These are phyloP conservation scores for Xylariaceae sp. DNA, from an alignment of 2,329 filamentous ascomycete genomes.

Conservation along the genomic window DNA sequence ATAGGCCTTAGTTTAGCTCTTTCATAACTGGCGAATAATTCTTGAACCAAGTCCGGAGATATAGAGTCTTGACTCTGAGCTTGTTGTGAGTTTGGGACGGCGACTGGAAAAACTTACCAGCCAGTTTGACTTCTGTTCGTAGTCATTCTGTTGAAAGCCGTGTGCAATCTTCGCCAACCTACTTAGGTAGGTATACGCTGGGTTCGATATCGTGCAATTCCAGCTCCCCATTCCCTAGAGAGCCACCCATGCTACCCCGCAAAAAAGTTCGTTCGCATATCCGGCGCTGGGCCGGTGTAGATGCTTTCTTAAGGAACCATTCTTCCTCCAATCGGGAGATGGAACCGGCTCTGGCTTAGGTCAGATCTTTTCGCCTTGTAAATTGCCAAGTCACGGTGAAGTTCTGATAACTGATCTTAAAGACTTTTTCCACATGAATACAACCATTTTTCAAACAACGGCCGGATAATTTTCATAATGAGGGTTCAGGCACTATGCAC, in stretches of 20 bases:
- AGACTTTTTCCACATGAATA: not conserved
- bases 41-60: too few relatives aligned
- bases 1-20: constrained; percentile 2
- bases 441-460: not conserved
- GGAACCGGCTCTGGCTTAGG: not conserved
- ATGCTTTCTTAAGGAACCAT: constrained; percentile 11
- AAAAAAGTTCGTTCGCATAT: constrained; percentile 1
- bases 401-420: too few relatives aligned
- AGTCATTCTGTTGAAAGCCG: not conserved
- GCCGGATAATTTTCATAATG: constrained; percentile 1
- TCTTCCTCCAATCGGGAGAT: constrained; percentile 28
- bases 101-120: not conserved
- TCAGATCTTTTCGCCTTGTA: not conserved
- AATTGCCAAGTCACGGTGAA: too few relatives aligned
- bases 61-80: not conserved
- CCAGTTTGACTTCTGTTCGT: not conserved
- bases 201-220: not conserved
- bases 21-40: constrained; percentile 2
- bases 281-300: not conserved
- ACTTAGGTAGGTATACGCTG: too few relatives aligned
- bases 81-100: too few relatives aligned
- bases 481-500: not conserved
- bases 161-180: too few relatives aligned
- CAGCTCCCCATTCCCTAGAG: not conserved
- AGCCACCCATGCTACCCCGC: constrained; percentile 17